phyloP scores from a whole-genome alignment of 352 stramenopile species.

The Globisporangium paddicum region DNA sequence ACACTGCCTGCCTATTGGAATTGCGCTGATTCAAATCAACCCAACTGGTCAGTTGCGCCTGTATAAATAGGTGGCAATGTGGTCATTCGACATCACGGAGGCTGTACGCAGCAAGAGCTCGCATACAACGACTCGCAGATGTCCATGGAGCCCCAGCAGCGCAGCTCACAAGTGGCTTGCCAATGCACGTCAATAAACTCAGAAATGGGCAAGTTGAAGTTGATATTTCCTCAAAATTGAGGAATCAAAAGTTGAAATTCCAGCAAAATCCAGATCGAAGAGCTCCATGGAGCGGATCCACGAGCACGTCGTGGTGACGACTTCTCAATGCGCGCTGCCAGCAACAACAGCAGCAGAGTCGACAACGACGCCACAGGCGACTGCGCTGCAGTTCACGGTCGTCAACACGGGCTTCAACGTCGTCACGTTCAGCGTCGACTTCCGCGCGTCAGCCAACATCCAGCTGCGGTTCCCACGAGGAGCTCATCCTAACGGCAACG shows the following conservation, averaged over 20 bases:
- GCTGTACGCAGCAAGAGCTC: too few relatives aligned
- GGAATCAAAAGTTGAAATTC: neutral
- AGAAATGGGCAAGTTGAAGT: neutral
- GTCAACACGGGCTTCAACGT: constrained; percentile 31
- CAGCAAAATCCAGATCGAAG: neutral
- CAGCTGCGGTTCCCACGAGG: constrained; percentile 18
- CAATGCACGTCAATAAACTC: too few relatives aligned
- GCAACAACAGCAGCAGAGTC: neutral
- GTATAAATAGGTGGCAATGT: too few relatives aligned
- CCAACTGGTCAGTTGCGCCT: too few relatives aligned
- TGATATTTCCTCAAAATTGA: neutral
- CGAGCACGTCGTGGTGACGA: constrained; percentile 27
- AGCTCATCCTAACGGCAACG: neutral
- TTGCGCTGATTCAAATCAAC: too few relatives aligned
- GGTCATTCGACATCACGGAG: too few relatives aligned
- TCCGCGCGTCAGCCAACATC: constrained; percentile 33
- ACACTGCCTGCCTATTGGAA: too few relatives aligned
- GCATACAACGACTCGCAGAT: too few relatives aligned
- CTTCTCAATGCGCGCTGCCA: constrained; percentile 20
- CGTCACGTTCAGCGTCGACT: constrained; percentile 41
- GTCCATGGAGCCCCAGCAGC: too few relatives aligned
- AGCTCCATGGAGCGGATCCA: constrained; percentile 17
- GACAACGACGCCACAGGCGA: neutral
- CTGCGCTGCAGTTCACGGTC: constrained; percentile 38
- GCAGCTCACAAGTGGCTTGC: too few relatives aligned